phyloP scores from a whole-genome alignment of 1,139 yeast genomes.

The Kodamaea sp. region DNA sequence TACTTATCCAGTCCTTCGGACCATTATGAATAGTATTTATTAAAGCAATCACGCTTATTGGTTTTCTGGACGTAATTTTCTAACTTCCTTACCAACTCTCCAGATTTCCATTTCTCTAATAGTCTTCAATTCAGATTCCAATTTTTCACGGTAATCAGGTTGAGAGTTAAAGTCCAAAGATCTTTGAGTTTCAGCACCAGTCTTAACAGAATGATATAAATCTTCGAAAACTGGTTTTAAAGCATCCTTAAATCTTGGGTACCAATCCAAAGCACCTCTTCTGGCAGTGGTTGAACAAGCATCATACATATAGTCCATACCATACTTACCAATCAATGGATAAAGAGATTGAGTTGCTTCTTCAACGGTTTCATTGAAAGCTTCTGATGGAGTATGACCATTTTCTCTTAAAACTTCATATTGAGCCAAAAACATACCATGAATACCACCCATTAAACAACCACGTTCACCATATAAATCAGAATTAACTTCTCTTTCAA shows the following conservation, averaged over 20 bases:
- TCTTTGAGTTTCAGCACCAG: slow-evolving; percentile 97
- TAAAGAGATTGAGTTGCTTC: slow-evolving; percentile 99
- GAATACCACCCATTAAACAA: slow-evolving; percentile 99
- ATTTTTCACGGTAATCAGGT: slow-evolving; percentile 94
- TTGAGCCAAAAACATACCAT: slow-evolving; percentile 99
- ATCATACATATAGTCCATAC: slow-evolving; percentile 99
- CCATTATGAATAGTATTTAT: slow-evolving; percentile 19
- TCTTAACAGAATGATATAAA: slow-evolving; percentile 90
- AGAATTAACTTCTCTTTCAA: slow-evolving; percentile 98
- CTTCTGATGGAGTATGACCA: slow-evolving; percentile 99
- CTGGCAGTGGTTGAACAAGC: slow-evolving; percentile 99
- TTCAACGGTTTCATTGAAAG: slow-evolving; percentile 99
- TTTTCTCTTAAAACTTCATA: slow-evolving; percentile 99
- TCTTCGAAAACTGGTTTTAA: slow-evolving; percentile 97
- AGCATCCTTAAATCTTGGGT: slow-evolving; percentile 97
- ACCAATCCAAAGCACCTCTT: slow-evolving; percentile 99
- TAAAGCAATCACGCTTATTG: slow-evolving; percentile 43
- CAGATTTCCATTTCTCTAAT: slow-evolving; percentile 99
- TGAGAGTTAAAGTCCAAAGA: slow-evolving; percentile 97
- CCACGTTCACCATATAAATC: slow-evolving; percentile 99
- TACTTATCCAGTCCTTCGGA: slow-evolving; percentile 32
- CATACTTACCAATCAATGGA: slow-evolving; percentile 98
- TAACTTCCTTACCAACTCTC: slow-evolving; percentile 99
- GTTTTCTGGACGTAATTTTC: slow-evolving; percentile 99
- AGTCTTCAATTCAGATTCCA: slow-evolving; percentile 86